Base-by-base conservation (phyloP, 257 asterid species). In the Coffea eugenioides region DNA sequence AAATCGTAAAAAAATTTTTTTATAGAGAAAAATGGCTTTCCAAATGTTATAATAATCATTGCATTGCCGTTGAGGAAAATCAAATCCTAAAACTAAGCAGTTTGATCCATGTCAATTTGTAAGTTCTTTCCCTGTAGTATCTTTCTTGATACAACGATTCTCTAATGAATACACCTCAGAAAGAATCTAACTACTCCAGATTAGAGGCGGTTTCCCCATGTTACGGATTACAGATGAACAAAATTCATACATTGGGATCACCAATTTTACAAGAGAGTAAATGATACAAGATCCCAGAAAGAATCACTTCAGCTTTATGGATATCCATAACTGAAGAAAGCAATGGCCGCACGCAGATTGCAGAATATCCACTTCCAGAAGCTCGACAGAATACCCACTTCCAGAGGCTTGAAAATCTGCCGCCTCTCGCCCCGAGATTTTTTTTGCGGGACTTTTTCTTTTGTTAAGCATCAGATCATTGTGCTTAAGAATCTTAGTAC, bases 401-500 rank as follows among this genome's bases (percentile, higher is more conserved):
- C 43, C 43, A 39, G 43, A 39, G 43, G 43, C 31, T 41, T 9
- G 16, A 64, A 65, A 39, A 56, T 65, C 54, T 61, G 79, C 79
- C 12, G 79, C 43, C 13, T 21, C 43, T 2, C 0, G 61, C 31
- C 31, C 20, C 23, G 36, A 39, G 43, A n/a, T 43, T 41, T 76
- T 34, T 10, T 6, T 39, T 39, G 72, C 73, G 15, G 46, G 48
- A 49, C 49, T 31, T 25, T 14, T 62, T 77, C 51, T 11, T 16
- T 34, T 46, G 51, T 46, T 52, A 45, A 64, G 56, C 73, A 48
- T 45, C 72, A 5, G 62, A 25, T 39, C 14, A n/a, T 51, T 45
- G 54, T 27, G 39, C 23, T 13, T 2, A 14, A 23, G 8, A 21
- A n/a, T 69, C 25, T 87, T 85, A 95, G 79, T 86, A 91, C 84